Base-by-base conservation (phyloP, 1,139 yeast species). In the Yamadazyma oceani region DNA sequence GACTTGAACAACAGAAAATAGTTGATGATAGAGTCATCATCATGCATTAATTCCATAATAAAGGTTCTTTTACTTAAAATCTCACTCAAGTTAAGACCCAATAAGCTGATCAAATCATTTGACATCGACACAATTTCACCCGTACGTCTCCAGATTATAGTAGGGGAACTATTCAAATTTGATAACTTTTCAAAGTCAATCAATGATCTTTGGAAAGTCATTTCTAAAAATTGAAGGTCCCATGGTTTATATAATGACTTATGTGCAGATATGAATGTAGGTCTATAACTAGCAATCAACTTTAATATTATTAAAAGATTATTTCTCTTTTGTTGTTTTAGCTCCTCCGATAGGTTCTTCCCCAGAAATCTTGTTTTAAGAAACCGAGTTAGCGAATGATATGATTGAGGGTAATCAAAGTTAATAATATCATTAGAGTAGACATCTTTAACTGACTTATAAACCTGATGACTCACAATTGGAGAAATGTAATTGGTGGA, bases 131-230 rank as follows among this genome's bases (percentile, higher is more conserved):
- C 86, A 28, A 84, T 78, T 53, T 84, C 90, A 5, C 90, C 89
- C 0, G 90, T 81, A 32, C 90, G 64, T 50, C 90, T 68, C 90
- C 90, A 84, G 46, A 83, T 82, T 9, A 83, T 78, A 3, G 88
- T 80, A 2, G 90, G 90, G 1, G 84, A 75, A 28, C 80, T 74
- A 38, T 77, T 74, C 46, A 75, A 55, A 17, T 82, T 77, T 25
- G 80, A 75, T 17, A 79, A 64, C 32, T 73, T 57, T 54, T 84
- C 89, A 50, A 80, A 80, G 51, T 83, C 89, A 13, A 84, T 56
- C 22, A 84, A 58, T 1, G 86, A 78, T 44, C 90, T 59, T 52
- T 84, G 90, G 50, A 83, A 78, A 10, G 82, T 74, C 62, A 84
- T 64, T 52, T 84, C 92, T 13, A 85, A 74, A 46, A 82, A 75